Conservation (phyloP, 306 rosid species). For the Medicago ruthenica region DNA sequence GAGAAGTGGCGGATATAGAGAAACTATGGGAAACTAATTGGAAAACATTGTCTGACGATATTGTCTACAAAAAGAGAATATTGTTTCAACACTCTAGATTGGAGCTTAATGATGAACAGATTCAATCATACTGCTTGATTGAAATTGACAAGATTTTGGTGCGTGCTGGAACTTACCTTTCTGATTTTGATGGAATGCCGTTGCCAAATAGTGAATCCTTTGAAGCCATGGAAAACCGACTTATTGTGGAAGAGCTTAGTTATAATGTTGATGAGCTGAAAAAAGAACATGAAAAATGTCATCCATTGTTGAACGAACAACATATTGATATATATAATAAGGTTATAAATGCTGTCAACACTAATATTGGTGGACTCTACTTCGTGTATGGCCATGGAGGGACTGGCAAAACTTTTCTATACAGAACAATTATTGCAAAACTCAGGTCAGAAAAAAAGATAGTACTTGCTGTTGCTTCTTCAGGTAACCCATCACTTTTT, state of each 20-base stretch:
- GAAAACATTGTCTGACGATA: not conserved
- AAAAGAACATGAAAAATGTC: not conserved
- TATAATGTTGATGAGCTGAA: not conserved
- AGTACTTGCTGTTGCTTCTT: not conserved
- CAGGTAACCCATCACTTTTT: too few relatives aligned
- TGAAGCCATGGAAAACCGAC: not conserved
- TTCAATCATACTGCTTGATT: not conserved
- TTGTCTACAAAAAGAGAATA: not conserved
- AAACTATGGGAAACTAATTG: not conserved
- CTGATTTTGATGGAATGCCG: not conserved
- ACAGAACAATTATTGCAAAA: not conserved
- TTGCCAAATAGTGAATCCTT: not conserved
- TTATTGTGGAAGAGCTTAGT: not conserved
- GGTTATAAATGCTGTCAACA: not conserved
- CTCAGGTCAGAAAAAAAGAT: not conserved
- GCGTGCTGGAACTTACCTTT: not conserved
- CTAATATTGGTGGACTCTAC: not conserved
- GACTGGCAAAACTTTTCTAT: not conserved
- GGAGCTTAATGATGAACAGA: not conserved
- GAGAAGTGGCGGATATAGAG: not conserved
- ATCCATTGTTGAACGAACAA: not conserved
- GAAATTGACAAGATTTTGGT: not conserved
- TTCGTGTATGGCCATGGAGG: not conserved
- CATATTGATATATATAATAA: not conserved
- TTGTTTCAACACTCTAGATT: not conserved